A percentile compares a stretch with the other conserved stretches of the same genome.
These are phyloP conservation scores for Aspergillus sp. DNA, from an alignment of 2,329 filamentous ascomycete genomes.

Conservation along the genomic window DNA sequence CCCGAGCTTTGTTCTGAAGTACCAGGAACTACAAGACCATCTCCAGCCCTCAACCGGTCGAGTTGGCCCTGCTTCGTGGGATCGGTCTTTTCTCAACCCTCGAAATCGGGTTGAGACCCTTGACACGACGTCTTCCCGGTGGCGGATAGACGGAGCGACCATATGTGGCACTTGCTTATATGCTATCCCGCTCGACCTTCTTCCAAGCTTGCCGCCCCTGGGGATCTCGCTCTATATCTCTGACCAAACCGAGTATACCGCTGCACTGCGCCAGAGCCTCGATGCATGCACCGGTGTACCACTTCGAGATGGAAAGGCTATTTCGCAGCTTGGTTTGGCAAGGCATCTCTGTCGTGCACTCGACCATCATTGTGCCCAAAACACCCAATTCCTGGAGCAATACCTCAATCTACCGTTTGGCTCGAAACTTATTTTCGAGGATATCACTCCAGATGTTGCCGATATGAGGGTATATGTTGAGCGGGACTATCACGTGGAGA, in stretches of 20 bases:
- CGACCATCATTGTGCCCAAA: slow-evolving; percentile 4
- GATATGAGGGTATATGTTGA: slow-evolving; percentile 6
- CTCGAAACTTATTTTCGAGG: slow-evolving; percentile 7
- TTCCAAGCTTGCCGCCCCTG: slow-evolving; percentile 4
- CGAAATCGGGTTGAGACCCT: slow-evolving; percentile 6
- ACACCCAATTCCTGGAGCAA: slow-evolving; percentile 1
- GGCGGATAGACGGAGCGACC: slow-evolving; percentile 8
- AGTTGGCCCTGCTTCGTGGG: slow-evolving; percentile 7
- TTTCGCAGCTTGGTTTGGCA: slow-evolving; percentile 6
- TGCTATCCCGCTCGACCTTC: slow-evolving; percentile 5
- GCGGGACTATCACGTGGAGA: slow-evolving; percentile 1
- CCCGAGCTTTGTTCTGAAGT: slow-evolving; percentile 9
- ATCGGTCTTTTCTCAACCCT: slow-evolving; percentile 6
- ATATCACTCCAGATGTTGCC: not conserved
- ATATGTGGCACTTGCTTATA: slow-evolving; percentile 9
- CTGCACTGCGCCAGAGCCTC: slow-evolving; percentile 1
- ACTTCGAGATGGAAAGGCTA: slow-evolving; percentile 3
- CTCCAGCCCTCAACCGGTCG: slow-evolving; percentile 4
- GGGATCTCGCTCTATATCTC: slow-evolving; percentile 5
- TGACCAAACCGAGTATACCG: slow-evolving; percentile 6
- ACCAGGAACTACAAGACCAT: slow-evolving; percentile 7
- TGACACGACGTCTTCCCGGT: slow-evolving; percentile 5
- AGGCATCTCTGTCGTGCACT: slow-evolving; percentile 8
- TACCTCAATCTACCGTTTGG: slow-evolving; percentile 7
- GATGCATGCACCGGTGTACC: slow-evolving; percentile 7